Base-by-base conservation (phyloP, 1,139 yeast species). In the Geotrichum australiense region DNA sequence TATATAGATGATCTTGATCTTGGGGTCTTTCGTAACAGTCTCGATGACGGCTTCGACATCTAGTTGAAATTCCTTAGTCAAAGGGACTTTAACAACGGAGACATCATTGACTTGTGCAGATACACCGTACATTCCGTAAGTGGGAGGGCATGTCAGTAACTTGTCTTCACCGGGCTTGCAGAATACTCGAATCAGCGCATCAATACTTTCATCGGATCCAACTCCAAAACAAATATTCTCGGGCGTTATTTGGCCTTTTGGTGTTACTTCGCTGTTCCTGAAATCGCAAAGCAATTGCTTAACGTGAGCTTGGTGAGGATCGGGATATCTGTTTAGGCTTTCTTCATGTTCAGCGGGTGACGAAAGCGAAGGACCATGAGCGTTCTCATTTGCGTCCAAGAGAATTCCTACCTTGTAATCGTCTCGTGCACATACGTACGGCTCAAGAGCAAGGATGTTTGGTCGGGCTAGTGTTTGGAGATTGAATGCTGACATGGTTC, bases 171-270 rank as follows among this genome's bases (percentile, higher is more conserved):
- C 84, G 3, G 99, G 98, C 11, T 65, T 67, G 58, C 96, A 86
- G 41, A 83, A 74, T 44, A 94, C 85, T 53, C 99, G 70, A 49
- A 91, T 79, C 43, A 91, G 65, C 43, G 93, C 73, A 61, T 91
- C 99, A 43, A 93, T 87, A 55, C 94, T 80, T 62, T 91, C 99
- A 59, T 91, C 99, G 1, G 96, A 86, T 1, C 99, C 99, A 12
- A 91, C 98, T 25, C 98, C 98, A 32, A 91, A 71, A 58, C 94
- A 87, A 41, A 93, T 57, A 62, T 93, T 93, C 8, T 70, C 81
- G 0, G 83, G 73, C 0, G 66, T 64, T 48, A 89, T 59, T 4
- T 63, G 60, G 45, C 40, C 39, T 28, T 43, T 36, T 50, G 47
- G 33, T 41, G 44, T 31, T 53, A 53, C 73, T 49, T 68, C 73